Base-by-base conservation (phyloP, 106 monocot genomes). In the Acorus gramineus region DNA sequence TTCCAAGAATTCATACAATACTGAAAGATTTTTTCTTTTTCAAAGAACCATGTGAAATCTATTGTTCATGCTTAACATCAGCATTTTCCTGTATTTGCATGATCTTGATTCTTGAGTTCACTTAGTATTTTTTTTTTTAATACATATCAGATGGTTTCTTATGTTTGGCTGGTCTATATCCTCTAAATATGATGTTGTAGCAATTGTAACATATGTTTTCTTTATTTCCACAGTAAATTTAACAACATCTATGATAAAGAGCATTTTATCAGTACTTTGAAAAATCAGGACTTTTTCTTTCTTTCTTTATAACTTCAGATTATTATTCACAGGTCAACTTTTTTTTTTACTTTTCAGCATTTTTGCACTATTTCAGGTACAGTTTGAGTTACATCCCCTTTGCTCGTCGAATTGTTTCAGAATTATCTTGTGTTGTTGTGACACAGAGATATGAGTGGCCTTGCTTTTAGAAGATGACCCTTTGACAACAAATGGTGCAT, bases 301-400 rank as follows among this genome's bases (percentile, higher is more conserved):
- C 28, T 28, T 28, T 28, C 28, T 28, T 28, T 28, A 28, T 28
- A 28, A 28, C 28, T 28, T 28, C 28, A 28, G 28, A 28, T 28
- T 1, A 28, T 28, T 28, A 28, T 28, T 28, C 28, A 28, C 28
- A 28, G 28, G 0, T 28, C 28, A 28, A 28, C 28, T 28, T 28
- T 28, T 28, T n/a, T n/a, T 12, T 3, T 9, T 3, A 66, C 5
- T 28, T 42, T 60, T 44, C 42, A 46, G 14, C 9, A 7, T 46
- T 11, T 11, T 63, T 71, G 46, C 59, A 44, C 4, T 46, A 6
- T 77, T 80, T 64, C 84, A 95, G 95, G 90, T 96, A 96, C 67
- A 85, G 95, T 49, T 76, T 96, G 80, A 91, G 90, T 79, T 96
- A 91, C 52, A 60, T 96, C 52, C 95, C 95, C 44, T 96, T 96